Base-by-base conservation (phyloP, 768 basidiomycete genomes). In the Dioszegia aurantiaca region DNA sequence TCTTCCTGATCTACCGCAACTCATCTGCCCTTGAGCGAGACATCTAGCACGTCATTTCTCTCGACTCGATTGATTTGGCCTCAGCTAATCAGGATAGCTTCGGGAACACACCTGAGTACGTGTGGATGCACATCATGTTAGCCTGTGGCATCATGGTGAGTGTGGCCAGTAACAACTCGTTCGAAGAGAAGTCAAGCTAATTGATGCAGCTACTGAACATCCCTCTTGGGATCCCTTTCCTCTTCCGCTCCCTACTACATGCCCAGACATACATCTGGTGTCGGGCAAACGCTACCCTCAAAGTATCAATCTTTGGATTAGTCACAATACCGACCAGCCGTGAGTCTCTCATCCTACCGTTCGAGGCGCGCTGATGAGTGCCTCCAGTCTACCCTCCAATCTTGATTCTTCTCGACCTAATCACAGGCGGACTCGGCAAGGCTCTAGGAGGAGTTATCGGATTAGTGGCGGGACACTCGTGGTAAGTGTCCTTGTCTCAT, bases 191-290 rank as follows among this genome's bases (percentile, higher is more conserved):
- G n/a, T 14, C 4, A 14, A 11, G 36, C 36, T 53, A 23, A 39
- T 33, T 14, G 5, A 28, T 27, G 5, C 51, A 76, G 75, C 33
- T 66, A 21, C 57, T 73, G 58, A 75, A 73, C 56, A 51, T 63
- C 47, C 58, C 67, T 4, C 55, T 77, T 23, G 63, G 51, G 6
- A 49, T 68, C 17, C 72, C 72, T 2, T 77, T 77, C 65, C 65
- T 77, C 36, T 77, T 77, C 55, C 60, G 71, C 41, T 65, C 73
- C 0, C 49, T 77, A 10, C 66, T 77, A 2, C 70, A 72, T 56
- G 75, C 75, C 12, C 75, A 77, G 52, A 77, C 69, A 21, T 77
- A 77, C 45, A 56, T 75, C 0, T 77, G 73, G 72, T 75, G 70
- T 47, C 56, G 75, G 3, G 63, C 75, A 6, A 72, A 77, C 51